Base-by-base conservation (phyloP, 1,284 basidiomycete species). In the Inonotus hispidus region DNA sequence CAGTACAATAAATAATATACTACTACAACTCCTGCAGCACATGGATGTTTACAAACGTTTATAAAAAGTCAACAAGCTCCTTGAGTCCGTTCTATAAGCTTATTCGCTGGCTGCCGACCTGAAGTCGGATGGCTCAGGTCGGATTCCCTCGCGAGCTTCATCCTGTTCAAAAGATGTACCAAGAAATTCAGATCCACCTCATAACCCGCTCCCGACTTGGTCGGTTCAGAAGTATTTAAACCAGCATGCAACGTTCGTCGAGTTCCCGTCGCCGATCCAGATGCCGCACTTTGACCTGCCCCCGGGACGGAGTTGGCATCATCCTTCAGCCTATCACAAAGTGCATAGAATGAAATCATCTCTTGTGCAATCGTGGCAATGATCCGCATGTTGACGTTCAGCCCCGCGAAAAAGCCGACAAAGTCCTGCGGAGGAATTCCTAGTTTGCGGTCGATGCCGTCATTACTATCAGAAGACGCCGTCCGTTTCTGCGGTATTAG, bases 351-450 rank as follows among this genome's bases (percentile, higher is more conserved):
- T 2, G 88, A 82, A 57, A 98, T 81, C 66, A 98, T 93, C 73
- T 97, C 92, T 71, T 98, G 95, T 0, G 91, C 84, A 63, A 96
- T 88, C 21, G 91, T 88, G n/a, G 92, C 84, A 23, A 99, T 75
- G 52, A 90, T 78, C 0, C 89, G 82, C 66, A 95, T 80, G 53
- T 88, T 93, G 43, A 98, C 86, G 71, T 95, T 92, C 37, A 98
- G 81, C 7, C 83, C 84, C 0, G 94, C 87, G 60, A 98, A 83
- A 70, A 96, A 98, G 2, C 85, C 82, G 47, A 95, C 78, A 5
- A 89, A 81, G 68, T 92, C 88, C 65, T 87, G 83, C 25, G 63
- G 81, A 23, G 79, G 75, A n/a, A 68, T 61, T 8, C 68, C 58
- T 19, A 69, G 64, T 23, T 66, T 59, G 39, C 49, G 58, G 16